Conservation (phyloP, 768 basidiomycete genomes). For the Xanthoconium stramineum region DNA sequence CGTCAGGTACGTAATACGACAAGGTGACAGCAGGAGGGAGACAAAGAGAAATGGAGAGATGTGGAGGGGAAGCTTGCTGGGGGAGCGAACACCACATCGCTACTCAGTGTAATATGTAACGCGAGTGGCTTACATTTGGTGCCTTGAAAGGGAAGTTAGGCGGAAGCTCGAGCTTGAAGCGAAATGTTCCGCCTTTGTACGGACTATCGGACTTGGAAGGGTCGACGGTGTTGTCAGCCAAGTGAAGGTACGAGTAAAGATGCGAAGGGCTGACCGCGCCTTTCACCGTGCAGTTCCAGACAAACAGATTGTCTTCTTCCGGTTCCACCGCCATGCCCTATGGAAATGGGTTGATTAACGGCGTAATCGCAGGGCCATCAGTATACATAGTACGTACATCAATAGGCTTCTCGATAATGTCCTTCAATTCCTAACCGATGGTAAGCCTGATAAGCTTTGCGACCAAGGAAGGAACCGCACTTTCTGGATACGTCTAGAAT, state of each 20-base stretch:
- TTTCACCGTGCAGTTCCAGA: slow-evolving; percentile 77
- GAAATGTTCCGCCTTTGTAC: slow-evolving; percentile 79
- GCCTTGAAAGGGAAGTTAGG: slow-evolving; percentile 86
- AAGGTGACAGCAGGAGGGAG: neutral
- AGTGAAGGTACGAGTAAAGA: neutral
- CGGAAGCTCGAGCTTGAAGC: slow-evolving; percentile 71
- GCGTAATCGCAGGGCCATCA: slow-evolving; percentile 10
- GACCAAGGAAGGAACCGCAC: slow-evolving; percentile 33
- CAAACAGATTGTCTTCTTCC: slow-evolving; percentile 67
- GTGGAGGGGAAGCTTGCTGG: slow-evolving; percentile 1
- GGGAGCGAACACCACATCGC: slow-evolving; percentile 9
- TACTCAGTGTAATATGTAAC: slow-evolving; percentile 2
- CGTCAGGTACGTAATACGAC: slow-evolving; percentile 19
- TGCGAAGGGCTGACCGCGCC: slow-evolving; percentile 52
- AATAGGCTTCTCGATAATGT: slow-evolving; percentile 61
- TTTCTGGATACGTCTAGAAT: slow-evolving; percentile 68
- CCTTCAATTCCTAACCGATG: slow-evolving; percentile 57
- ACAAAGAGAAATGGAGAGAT: neutral
- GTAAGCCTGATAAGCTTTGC: slow-evolving; percentile 7
- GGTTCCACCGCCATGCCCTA: slow-evolving; percentile 64
- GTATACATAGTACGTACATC: slow-evolving; percentile 42
- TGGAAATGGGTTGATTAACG: slow-evolving; percentile 6
- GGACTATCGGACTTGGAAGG: slow-evolving; percentile 64
- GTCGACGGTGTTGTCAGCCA: slow-evolving; percentile 2
- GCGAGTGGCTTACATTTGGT: slow-evolving; percentile 51